These are phyloP conservation scores for Huntiella savannae DNA, from an alignment of 2,329 filamentous ascomycete species.

Conservation along the genomic window DNA sequence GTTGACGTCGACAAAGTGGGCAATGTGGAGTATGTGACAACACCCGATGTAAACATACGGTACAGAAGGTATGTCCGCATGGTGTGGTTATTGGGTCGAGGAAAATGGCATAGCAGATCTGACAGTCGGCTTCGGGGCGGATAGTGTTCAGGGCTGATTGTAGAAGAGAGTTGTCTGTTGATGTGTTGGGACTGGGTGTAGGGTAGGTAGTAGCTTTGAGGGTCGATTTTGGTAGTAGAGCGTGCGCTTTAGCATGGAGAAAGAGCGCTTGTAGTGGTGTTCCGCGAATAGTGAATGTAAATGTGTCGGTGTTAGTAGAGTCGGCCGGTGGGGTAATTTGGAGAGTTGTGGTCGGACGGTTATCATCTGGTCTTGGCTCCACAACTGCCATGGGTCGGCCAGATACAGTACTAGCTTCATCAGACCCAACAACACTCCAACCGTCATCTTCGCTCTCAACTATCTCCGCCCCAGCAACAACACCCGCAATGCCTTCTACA, in stretches of 20 bases:
- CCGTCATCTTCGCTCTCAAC: background rate
- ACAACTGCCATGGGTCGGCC: background rate
- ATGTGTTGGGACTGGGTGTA: background rate
- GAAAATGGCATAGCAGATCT: constrained; percentile 69
- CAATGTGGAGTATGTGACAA: constrained; percentile 63
- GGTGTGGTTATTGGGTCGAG: constrained; percentile 66
- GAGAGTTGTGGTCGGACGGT: background rate
- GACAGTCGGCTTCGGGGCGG: constrained; percentile 62
- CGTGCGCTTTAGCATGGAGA: constrained; percentile 1
- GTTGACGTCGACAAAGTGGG: constrained; percentile 52
- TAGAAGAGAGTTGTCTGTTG: constrained; percentile 17
- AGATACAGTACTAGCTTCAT: background rate
- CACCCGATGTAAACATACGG: constrained; percentile 55
- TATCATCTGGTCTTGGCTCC: background rate
- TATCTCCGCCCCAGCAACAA: constrained; percentile 26
- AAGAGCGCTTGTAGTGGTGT: constrained; percentile 3
- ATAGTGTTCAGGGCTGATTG: constrained; percentile 37
- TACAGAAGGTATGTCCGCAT: constrained; percentile 82
- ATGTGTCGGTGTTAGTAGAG: background rate
- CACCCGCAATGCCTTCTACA: constrained; percentile 37
- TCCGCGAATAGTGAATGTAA: background rate
- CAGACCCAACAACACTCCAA: background rate
- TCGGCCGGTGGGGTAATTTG: background rate
- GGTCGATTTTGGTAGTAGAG: background rate
- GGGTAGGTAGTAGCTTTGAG: background rate